Base-by-base conservation (phyloP, 2,329 filamentous ascomycete genomes). In the Penicillium sp. region DNA sequence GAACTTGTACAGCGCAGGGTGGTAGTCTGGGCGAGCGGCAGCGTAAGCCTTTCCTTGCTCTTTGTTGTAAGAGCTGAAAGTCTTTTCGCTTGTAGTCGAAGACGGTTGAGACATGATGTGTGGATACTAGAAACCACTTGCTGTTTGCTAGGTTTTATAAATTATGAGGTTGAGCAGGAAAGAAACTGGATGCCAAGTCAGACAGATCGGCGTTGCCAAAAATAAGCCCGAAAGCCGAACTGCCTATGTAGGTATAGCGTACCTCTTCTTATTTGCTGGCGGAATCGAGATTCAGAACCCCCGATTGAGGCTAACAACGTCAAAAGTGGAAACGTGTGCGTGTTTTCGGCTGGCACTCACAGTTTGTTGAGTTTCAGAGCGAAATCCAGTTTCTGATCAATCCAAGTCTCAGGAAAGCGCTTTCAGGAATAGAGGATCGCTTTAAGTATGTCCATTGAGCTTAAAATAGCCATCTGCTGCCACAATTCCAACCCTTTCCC, bases 21-120 rank as follows among this genome's bases (percentile, higher is more conserved):
- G 73, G 66, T 86, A 86, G 55, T 86, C 86, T 2, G 67, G 62
- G 3, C 74, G 63, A 25, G 79, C 81, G 63, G 84, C 78, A 3
- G 76, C 67, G 5, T 73, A 58, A 42, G 72, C 79, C 3, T 61
- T 52, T 38, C 67, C 67, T 60, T 69, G 64, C 5, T 60, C 47
- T 37, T 57, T 35, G 6, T 48, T 65, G 60, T 66, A 69, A 14
- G 59, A 38, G 35, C 51, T 60, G 54, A 69, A 68, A 6, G 67
- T 69, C 37, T 64, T 62, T 49, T 68, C 67, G 7, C 43, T 45
- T 7, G 54, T 51, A 34, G 55, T 68, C 61, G 22, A 25, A 14
- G 53, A 56, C 20, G 47, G 38, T 47, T 53, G 34, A 45, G 57
- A 55, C 57, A 59, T 59, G 47, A 5, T 49, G n/a, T 14, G 31